Conservation (phyloP, 2,329 filamentous ascomycete genomes). For the Pseudogymnoascus sp. region DNA sequence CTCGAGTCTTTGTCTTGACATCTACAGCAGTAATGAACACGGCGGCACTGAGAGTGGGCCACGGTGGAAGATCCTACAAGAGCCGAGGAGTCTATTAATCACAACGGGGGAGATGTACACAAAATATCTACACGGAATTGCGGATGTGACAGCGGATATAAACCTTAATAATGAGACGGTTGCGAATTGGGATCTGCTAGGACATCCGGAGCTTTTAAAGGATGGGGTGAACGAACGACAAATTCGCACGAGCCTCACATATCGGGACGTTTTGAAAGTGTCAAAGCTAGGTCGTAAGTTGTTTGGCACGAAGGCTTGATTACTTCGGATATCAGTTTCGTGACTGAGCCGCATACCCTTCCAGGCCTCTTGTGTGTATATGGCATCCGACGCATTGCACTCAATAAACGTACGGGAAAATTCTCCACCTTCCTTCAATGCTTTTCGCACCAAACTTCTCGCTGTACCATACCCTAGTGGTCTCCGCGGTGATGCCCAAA, state of each 20-base stretch:
- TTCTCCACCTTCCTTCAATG: slow-evolving; percentile 58
- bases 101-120: slow-evolving; percentile 62
- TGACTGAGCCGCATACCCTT: neutral
- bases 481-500: slow-evolving; percentile 70
- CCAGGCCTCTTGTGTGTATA: neutral
- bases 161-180: slow-evolving; percentile 52
- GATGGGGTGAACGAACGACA: slow-evolving; percentile 48
- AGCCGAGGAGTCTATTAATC: slow-evolving; percentile 71
- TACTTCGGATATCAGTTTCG: neutral
- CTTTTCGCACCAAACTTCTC: slow-evolving; percentile 61
- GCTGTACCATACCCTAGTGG: slow-evolving; percentile 71
- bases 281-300: slow-evolving; percentile 60
- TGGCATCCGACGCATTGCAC: neutral
- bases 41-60: slow-evolving; percentile 46
- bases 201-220: slow-evolving; percentile 36
- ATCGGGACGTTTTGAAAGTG: slow-evolving; percentile 78
- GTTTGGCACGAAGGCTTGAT: slow-evolving; percentile 6
- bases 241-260: slow-evolving; percentile 66
- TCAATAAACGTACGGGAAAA: slow-evolving; percentile 63
- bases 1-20: slow-evolving; percentile 65
- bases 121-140: slow-evolving; percentile 66
- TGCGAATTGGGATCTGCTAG: slow-evolving; percentile 63
- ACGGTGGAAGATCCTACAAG: slow-evolving; percentile 61
- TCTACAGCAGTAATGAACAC: slow-evolving; percentile 57
- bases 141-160: slow-evolving; percentile 56